Evolutionary conservation across 306 rosid genomes (phyloP).

Genomic region (Cucurbita maxima): DNA sequence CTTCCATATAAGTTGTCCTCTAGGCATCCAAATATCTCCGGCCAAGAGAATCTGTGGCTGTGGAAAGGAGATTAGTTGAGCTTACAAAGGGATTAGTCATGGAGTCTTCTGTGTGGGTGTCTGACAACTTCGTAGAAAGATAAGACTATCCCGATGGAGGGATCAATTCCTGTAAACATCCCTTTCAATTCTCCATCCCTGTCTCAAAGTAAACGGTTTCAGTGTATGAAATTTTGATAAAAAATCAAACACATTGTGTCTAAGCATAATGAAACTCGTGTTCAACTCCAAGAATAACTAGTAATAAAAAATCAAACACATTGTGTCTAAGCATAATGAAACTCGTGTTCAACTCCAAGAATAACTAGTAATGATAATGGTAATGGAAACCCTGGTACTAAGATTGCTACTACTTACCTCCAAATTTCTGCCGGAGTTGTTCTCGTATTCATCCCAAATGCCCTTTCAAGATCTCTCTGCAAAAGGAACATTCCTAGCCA

Average conservation of each 20-base stretch:
- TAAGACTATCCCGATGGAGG: conserved; percentile 86
- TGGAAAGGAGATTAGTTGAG: background rate
- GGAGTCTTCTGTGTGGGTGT: conserved; percentile 16
- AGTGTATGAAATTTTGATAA: background rate
- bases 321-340: background rate
- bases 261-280: too few species aligned
- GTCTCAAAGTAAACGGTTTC: conserved; percentile 10
- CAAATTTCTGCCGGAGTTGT: conserved; percentile 68
- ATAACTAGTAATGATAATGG: background rate
- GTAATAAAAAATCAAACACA: background rate
- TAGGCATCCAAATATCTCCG: background rate
- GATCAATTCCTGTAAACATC: conserved; percentile 74
- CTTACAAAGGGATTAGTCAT: background rate
- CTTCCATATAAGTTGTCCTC: background rate
- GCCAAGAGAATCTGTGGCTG: background rate
- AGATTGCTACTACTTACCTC: conserved; percentile 29
- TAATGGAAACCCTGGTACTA: background rate
- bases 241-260: too few species aligned
- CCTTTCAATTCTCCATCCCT: conserved; percentile 88
- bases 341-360: background rate
- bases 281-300: too few species aligned
- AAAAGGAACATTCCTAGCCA: background rate
- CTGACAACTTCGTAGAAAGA: conserved; percentile 75
- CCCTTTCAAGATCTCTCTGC: conserved; percentile 56
- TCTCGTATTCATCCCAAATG: conserved; percentile 72